phyloP scores from a whole-genome alignment of 192 early-diverging fungal genomes.

The Backusella luteola region DNA sequence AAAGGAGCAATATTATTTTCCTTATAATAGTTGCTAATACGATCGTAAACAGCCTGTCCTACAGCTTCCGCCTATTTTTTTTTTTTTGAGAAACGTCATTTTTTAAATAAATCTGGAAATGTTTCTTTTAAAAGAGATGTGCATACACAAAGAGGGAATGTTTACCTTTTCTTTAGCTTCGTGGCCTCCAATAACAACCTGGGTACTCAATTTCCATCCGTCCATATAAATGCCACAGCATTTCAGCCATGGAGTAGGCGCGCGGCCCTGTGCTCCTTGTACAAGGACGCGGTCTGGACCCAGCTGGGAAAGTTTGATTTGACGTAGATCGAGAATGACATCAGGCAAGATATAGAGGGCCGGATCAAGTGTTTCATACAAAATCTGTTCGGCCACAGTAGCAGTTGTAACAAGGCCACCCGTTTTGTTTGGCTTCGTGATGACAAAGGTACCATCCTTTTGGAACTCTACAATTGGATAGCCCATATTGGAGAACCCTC shows the following conservation, averaged over 20 bases:
- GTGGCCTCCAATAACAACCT: conserved; percentile 57
- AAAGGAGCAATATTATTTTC: conserved; percentile 47
- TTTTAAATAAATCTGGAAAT: background rate
- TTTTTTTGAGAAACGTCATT: background rate
- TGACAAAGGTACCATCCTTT: conserved; percentile 47
- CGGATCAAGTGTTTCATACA: conserved; percentile 68
- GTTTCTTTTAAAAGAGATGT: background rate
- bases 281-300: conserved; percentile 56
- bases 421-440: conserved; percentile 63
- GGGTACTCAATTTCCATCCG: conserved; percentile 55
- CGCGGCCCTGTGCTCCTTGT: conserved; percentile 53
- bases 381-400: conserved; percentile 62
- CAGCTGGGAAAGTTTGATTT: conserved; percentile 53
- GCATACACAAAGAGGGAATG: background rate
- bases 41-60: conserved; percentile 52
- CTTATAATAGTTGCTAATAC: conserved; percentile 41
- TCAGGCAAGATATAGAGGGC: conserved; percentile 62
- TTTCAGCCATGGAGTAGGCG: conserved; percentile 58
- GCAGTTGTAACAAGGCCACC: conserved; percentile 59
- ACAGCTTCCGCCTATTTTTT: conserved; percentile 49
- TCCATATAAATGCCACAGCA: conserved; percentile 61
- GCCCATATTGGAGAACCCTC: conserved; percentile 66
- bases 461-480: conserved; percentile 64
- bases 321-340: conserved; percentile 59
- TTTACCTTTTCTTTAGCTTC: conserved; percentile 43